A percentile compares a stretch with the other conserved stretches of the same genome.
phyloP scores from a whole-genome alignment of 805 yeast species.

The Lachancea cidri region DNA sequence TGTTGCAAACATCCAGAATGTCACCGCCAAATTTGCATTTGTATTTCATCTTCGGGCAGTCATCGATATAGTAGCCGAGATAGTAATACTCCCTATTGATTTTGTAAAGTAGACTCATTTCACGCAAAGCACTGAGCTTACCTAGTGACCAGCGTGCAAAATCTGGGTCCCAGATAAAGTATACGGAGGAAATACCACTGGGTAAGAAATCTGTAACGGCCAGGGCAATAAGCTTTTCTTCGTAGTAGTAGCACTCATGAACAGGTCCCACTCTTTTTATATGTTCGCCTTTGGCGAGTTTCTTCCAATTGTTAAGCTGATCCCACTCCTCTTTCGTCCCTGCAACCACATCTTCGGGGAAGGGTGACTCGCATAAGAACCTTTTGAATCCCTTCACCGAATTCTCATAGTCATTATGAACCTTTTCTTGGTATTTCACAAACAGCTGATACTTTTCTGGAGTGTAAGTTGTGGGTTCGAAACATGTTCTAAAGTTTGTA shows the following conservation, averaged over 20 bases:
- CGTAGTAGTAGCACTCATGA: constrained; percentile 73
- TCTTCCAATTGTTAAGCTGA: constrained; percentile 36
- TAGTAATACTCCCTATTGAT: constrained; percentile 47
- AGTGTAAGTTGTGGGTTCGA: constrained; percentile 49
- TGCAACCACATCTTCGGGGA: constrained; percentile 29
- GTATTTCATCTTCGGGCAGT: constrained; percentile 78
- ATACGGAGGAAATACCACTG: constrained; percentile 71
- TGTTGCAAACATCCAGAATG: constrained; percentile 50
- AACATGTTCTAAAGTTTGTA: constrained; percentile 35
- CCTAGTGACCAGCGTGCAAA: constrained; percentile 67
- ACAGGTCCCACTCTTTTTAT: constrained; percentile 48
- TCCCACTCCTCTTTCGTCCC: constrained; percentile 27
- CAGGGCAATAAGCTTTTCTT: constrained; percentile 61
- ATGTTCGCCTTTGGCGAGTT: constrained; percentile 13
- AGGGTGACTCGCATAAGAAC: constrained; percentile 70
- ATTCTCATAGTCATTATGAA: constrained; percentile 62
- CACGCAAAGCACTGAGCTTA: constrained; percentile 69
- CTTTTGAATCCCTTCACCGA: constrained; percentile 46
- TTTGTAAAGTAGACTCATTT: constrained; percentile 49
- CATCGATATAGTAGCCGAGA: constrained; percentile 75
- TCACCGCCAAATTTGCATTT: constrained; percentile 78
- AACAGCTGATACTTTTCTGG: constrained; percentile 58
- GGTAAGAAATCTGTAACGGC: constrained; percentile 78
- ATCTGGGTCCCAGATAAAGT: constrained; percentile 85
- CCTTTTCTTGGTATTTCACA: constrained; percentile 60